Evolutionary conservation across 495 filamentous ascomycete species (phyloP), one percentile per base, ranked within the genome.

Genomic region (Endocarpon pusillum): DNA sequence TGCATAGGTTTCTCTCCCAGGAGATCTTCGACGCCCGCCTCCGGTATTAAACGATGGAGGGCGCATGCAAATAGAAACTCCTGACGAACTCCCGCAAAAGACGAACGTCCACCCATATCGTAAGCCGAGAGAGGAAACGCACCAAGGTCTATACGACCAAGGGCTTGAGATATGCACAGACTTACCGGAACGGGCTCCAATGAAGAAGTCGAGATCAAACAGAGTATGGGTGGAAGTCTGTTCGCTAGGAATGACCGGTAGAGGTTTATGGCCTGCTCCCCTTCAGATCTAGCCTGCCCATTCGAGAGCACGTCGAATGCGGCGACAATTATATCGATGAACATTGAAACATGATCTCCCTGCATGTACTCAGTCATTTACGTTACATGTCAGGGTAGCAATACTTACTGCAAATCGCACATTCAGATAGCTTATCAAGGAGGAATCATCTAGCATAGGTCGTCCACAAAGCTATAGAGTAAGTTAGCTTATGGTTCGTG

Each of bases 51-150:
- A 9, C 71, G 69, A 49, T 97, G 91, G 21, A 91, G 64, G 42
- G 75, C 80, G 48, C 87, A 94, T 3, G 91, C 74, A 45, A 91
- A 89, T 15, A 93, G 68, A 46, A 97, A 94, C 31, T 97, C 87
- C 46, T 86, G 81, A 1, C 84, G 71, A 12, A 92, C 78, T 40
- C 80, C 78, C 4, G 81, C 79, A n/a, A 85, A 69, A 25, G 78
- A 67, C 22, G 71, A 77, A 37, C 71, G 80, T 21, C 66, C 70
- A n/a, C 62, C 49, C 49, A 81, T 75, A 38, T 86, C 78, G 43
- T 84, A 85, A 62, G 83, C 75, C 40, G 72, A 67, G 0, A 81
- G 78, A 2, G 81, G 81, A 43, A 87, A 89, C 0, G 77, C 69
- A 36, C 80, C 78, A 0, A 72, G 75, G 44, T 89, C 81, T 3